These are phyloP conservation scores for Hyaloscypha variabilis DNA, from an alignment of 495 filamentous ascomycete genomes.

Conservation along the genomic window DNA sequence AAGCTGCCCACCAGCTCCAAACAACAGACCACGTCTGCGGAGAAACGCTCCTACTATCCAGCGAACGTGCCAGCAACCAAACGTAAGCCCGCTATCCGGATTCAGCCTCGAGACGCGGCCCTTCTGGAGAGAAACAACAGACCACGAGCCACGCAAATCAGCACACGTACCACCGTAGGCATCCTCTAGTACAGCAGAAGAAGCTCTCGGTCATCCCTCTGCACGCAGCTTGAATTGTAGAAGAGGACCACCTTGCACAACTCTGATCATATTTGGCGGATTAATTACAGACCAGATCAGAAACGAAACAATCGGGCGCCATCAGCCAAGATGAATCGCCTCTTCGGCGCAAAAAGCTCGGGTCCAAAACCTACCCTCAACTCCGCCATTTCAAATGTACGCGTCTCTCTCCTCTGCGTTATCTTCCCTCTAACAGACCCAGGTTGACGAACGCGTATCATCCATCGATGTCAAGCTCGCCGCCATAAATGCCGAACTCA, in stretches of 20 bases:
- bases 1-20: not conserved
- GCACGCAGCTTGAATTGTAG: not conserved
- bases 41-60: not conserved
- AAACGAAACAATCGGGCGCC: not conserved
- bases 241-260: not conserved
- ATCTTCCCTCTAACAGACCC: slow-evolving; percentile 23
- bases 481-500: slow-evolving; percentile 87
- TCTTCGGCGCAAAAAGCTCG: slow-evolving; percentile 88
- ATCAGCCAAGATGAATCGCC: slow-evolving; percentile 75
- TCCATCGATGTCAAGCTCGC: slow-evolving; percentile 95
- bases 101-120: slow-evolving; percentile 1
- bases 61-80: not conserved
- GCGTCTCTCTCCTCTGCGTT: slow-evolving; percentile 21
- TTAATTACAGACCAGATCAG: not conserved
- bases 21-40: not conserved
- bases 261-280: not conserved
- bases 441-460: slow-evolving; percentile 84
- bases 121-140: slow-evolving; percentile 1
- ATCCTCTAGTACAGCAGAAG: not conserved
- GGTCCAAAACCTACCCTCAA: slow-evolving; percentile 90
- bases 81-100: not conserved
- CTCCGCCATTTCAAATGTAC: slow-evolving; percentile 82
- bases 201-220: not conserved
- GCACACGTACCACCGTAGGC: not conserved
- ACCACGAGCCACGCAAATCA: slow-evolving; percentile 5